Evolutionary conservation across 2,329 filamentous ascomycete species (phyloP).

Genomic region (Alternaria solani): DNA sequence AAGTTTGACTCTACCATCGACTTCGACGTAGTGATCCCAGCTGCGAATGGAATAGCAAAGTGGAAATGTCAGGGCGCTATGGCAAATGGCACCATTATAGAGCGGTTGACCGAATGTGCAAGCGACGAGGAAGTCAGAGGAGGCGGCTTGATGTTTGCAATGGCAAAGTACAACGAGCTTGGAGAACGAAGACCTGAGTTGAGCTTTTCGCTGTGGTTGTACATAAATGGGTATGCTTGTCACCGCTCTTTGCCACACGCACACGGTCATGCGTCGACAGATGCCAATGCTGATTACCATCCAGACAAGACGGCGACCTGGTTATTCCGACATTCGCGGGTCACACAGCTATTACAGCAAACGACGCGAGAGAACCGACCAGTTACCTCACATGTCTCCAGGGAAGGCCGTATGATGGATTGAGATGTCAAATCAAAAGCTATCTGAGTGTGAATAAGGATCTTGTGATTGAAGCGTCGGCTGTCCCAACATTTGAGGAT

Average conservation of each 20-base stretch:
- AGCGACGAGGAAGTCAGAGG: background rate
- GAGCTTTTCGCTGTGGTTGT: slow-evolving; percentile 14
- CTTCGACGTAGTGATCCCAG: slow-evolving; percentile 29
- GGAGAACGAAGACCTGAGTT: slow-evolving; percentile 15
- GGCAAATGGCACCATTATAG: slow-evolving; percentile 23
- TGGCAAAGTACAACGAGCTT: slow-evolving; percentile 1
- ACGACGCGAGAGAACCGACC: slow-evolving; percentile 18
- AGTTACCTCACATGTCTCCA: slow-evolving; percentile 28
- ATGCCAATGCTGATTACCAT: background rate
- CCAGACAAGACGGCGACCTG: background rate
- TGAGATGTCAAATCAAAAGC: slow-evolving; percentile 24
- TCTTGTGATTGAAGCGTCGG: slow-evolving; percentile 1
- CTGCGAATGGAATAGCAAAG: background rate
- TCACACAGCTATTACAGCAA: slow-evolving; percentile 21
- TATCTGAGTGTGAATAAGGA: slow-evolving; percentile 19
- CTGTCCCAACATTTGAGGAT: background rate
- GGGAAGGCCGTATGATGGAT: slow-evolving; percentile 24
- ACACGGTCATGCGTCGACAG: too few relatives aligned
- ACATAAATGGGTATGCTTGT: slow-evolving; percentile 4
- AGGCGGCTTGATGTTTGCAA: slow-evolving; percentile 7
- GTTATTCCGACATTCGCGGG: background rate
- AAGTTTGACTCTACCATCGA: slow-evolving; percentile 34
- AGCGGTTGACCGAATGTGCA: background rate
- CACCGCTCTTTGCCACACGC: background rate
- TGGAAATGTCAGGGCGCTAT: slow-evolving; percentile 22